Base-by-base conservation (phyloP, 2,329 filamentous ascomycete genomes). In the Verticillium tricorpus region DNA sequence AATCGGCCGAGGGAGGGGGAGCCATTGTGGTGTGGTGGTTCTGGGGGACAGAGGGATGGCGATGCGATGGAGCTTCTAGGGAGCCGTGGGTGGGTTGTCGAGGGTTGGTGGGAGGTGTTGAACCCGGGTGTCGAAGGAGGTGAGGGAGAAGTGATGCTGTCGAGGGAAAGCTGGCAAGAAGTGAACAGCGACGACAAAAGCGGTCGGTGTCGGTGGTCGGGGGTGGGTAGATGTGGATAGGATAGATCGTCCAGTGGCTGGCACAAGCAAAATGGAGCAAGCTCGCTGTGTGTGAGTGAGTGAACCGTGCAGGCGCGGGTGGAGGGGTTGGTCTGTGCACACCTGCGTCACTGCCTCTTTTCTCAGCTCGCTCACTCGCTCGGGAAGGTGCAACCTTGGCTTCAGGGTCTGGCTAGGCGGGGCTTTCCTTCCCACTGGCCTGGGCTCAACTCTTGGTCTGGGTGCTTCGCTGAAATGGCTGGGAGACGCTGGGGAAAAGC, bases 1-100 rank as follows among this genome's bases (percentile, higher is more conserved):
- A 77, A 69, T 80, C 84, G 62, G 89, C 80, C 63, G 89, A 80
- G 67, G 90, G 89, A 76, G 90, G 89, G 79, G 91, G 89, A 78
- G 91, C 64, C 64, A 66, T 66, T 15, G 32, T 63, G 58, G 56
- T 22, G 34, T 35, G 39, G 57, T 34, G 25, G 25, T 19, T 28
- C 5, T 40, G 37, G 57, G 19, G 14, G 19, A 17, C 15, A 50
- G 39, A 25, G 39, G 57, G 37, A 32, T 32, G 56, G 25, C 56
- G 56, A 35, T 57, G 37, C 31, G 32, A 50, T 22, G 19, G 19
- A 50, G 45, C 45, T 50, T 22, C n/a, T 11, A 22, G 45, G 9
- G 19, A 19, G 9, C n/a, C 5, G 19, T 5, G 22, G n/a, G 12
- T 19, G 45, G 19, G 45, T 45, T n/a, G 25, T 50, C n/a, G 40